Base-by-base conservation (phyloP, 1,284 basidiomycete genomes). In the Coniferiporia weirii region DNA sequence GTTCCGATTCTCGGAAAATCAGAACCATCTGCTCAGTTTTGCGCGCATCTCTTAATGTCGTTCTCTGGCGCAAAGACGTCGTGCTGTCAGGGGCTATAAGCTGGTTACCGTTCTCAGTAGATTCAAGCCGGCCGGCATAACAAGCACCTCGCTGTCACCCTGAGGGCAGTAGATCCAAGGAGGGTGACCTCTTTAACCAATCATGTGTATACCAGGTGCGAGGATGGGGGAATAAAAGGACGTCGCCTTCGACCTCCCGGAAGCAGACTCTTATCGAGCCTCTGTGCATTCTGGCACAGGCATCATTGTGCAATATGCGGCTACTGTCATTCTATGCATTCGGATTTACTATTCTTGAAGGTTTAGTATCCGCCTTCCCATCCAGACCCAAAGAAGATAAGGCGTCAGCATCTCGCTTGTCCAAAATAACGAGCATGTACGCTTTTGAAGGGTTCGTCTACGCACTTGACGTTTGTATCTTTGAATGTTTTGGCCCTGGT, bases 361-460 rank as follows among this genome's bases (percentile, higher is more conserved):
- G 8, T 46, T 19, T 17, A 46, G 19, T 19, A 46, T 46, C 17
- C 9, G 44, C 17, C 44, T 46, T 15, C 13, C 17, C 44, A n/a
- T n/a, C 44, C 17, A 15, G 1, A 8, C 44, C 17, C 44, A n/a
- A 19, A n/a, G 44, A 46, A 20, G 19, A 15, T 3, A 2, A 17
- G 12, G 19, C 12, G 19, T 9, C 44, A 8, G 44, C 12, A n/a
- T 17, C 44, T 12, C 55, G 59, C 19, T 32, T 60, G 59, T 47
- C 56, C 35, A 51, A 44, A 12, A 56, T 60, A 43, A 60, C 49
- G 20, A 52, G 22, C 22, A 56, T 60, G 59, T 56, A 60, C 34
- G 59, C 38, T 4, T 60, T 60, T 36, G 54, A 46, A 50, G 59
- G 59, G 36, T 60, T 60, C 32, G 59, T 60, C 15, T 60, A 60